Percentiles rank a stretch among this genome's conserved stretches.
phyloP scores from a whole-genome alignment of 2,329 filamentous ascomycete species.

The Lecanicillium sp. region DNA sequence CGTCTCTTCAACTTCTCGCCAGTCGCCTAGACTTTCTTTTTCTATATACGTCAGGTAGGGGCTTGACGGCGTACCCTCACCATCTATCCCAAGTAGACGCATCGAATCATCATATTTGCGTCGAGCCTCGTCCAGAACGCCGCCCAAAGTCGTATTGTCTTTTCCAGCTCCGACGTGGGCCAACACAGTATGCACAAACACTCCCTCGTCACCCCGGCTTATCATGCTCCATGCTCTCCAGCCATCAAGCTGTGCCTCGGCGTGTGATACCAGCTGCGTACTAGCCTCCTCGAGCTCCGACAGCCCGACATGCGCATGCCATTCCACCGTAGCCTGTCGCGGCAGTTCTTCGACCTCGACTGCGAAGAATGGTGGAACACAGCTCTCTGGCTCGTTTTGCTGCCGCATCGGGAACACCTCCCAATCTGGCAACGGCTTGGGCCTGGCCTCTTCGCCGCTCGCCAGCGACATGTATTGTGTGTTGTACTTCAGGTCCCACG shows the following conservation, averaged over 20 bases:
- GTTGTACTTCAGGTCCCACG: slow-evolving; percentile 63
- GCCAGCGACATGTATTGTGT: slow-evolving; percentile 39
- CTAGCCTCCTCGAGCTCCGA: slow-evolving; percentile 25
- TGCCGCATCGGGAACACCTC: slow-evolving; percentile 34
- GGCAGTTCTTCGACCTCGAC: slow-evolving; percentile 74
- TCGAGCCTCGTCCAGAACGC: slow-evolving; percentile 17
- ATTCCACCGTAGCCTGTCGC: slow-evolving; percentile 69
- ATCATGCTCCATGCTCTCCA: slow-evolving; percentile 27
- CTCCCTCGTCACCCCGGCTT: slow-evolving; percentile 18
- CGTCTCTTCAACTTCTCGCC: slow-evolving; percentile 14
- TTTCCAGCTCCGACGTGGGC: slow-evolving; percentile 14
- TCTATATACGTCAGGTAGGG: slow-evolving; percentile 28
- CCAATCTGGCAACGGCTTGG: slow-evolving; percentile 45
- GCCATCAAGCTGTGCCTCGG: slow-evolving; percentile 15
- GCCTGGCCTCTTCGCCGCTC: slow-evolving; percentile 19
- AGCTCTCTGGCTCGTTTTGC: slow-evolving; percentile 28
- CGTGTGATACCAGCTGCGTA: slow-evolving; percentile 21
- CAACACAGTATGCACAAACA: slow-evolving; percentile 27
- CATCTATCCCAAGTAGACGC: slow-evolving; percentile 1
- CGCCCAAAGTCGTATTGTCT: neutral
- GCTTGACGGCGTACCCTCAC: slow-evolving; percentile 6
- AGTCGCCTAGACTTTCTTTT: slow-evolving; percentile 2
- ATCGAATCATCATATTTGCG: slow-evolving; percentile 2
- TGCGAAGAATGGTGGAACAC: slow-evolving; percentile 62
- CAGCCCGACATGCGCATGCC: slow-evolving; percentile 66